Evolutionary conservation across 371 early-diverging fungal genomes (phyloP).

Genomic region (Parasitella parasitica): DNA sequence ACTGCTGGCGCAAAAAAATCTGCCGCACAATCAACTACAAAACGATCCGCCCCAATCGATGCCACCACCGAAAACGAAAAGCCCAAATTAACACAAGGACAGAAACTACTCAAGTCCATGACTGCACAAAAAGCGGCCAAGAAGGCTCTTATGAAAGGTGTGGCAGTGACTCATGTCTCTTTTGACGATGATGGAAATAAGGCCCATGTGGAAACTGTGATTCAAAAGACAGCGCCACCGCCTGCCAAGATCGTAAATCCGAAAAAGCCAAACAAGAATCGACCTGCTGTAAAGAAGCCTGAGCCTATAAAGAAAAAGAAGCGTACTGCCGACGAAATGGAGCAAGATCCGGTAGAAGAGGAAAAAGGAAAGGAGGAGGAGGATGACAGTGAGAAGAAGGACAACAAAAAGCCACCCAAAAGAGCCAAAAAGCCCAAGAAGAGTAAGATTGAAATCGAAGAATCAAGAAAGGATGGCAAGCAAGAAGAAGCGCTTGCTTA

Average conservation of each 20-base stretch:
- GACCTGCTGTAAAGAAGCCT: conserved; percentile 18
- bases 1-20: not conserved
- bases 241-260: not conserved
- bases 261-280: conserved; percentile 4
- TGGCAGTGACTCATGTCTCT: conserved; percentile 13
- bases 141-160: conserved; percentile 21
- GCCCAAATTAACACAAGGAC: conserved; percentile 26
- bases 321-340: conserved; percentile 12
- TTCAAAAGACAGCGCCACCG: conserved; percentile 8
- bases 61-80: not conserved
- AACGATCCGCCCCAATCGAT: not conserved
- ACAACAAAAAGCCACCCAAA: conserved; percentile 12
- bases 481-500: conserved; percentile 34
- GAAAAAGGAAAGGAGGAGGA: not conserved
- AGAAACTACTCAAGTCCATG: conserved; percentile 31
- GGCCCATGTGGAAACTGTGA: conserved; percentile 14
- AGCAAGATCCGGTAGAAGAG: not conserved
- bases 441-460: conserved; percentile 15
- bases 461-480: conserved; percentile 19
- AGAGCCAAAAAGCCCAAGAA: conserved; percentile 17
- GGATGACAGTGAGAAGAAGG: not conserved
- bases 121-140: conserved; percentile 33
- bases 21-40: not conserved
- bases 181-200: conserved; percentile 34
- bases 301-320: conserved; percentile 14